Conservation (phyloP, 768 basidiomycete genomes). For the Termitomyces sp. region DNA sequence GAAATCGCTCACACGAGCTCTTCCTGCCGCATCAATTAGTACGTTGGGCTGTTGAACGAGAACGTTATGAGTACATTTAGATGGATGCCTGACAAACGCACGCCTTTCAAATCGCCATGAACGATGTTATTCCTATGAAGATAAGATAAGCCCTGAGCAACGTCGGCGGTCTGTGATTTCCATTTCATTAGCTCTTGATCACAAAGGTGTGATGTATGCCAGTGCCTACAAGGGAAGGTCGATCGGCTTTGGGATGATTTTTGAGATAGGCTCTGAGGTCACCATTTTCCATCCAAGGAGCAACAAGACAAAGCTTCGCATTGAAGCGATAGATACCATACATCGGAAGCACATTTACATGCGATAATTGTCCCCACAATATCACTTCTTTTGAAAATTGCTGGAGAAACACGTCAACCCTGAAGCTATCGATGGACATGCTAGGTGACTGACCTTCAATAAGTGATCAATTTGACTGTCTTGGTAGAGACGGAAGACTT, state of each 20-base stretch:
- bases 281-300: slow-evolving; percentile 6
- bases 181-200: not conserved
- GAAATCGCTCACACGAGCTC: not conserved
- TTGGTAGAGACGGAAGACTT: not conserved
- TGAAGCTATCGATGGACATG: too few relatives aligned
- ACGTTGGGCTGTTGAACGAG: not conserved
- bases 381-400: not conserved
- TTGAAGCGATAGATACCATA: not conserved
- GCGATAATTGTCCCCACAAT: not conserved
- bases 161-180: not conserved
- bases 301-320: not conserved
- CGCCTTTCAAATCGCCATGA: slow-evolving; percentile 2
- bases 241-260: not conserved
- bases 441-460: not conserved
- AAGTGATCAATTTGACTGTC: not conserved
- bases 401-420: not conserved
- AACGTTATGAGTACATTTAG: not conserved
- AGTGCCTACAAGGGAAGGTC: not conserved
- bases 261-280: not conserved
- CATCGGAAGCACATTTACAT: not conserved
- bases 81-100: not conserved
- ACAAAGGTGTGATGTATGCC: too few relatives aligned
- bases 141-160: not conserved
- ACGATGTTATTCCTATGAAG: not conserved
- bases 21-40: not conserved